Base-by-base conservation (phyloP, 495 filamentous ascomycete species). In the Penicillium cosmopolitanum region DNA sequence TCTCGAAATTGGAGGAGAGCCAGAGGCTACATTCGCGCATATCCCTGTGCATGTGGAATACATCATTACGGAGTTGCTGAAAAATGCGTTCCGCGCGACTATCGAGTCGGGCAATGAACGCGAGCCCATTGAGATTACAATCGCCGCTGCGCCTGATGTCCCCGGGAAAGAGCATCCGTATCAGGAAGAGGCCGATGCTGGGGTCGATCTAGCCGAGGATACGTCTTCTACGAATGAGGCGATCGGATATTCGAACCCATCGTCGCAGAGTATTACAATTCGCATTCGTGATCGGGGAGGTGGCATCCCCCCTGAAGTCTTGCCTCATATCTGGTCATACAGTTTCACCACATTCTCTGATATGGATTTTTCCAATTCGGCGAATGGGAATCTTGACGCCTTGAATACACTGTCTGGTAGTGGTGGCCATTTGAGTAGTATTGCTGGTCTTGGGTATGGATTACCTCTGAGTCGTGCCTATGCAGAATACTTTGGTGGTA, bases 401-500 rank as follows among this genome's bases (percentile, higher is more conserved):
- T 74, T 93, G 58, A 89, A 87, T 61, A 82, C 86, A 0, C 88
- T 96, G n/a, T 86, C 88, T 15, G 83, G 81, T 0, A 82, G 81
- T 16, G 85, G 88, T 46, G 85, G 83, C 3, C 86, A 87, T 36
- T 76, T 83, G 3, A 90, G 86, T 65, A 92, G 87, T 53, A 93
- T 98, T 58, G 95, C 95, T 0, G 93, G 95, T 1, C 77, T 98
- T 25, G 95, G 95, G 3, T 98, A 98, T 75, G 95, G 95, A 12
- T 66, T 98, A 58, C 95, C 95, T 40, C 74, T 98, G 38, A 92
- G 93, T 52, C 83, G 95, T 63, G 94, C 95, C 0, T 98, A 98
- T 75, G 95, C 95, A 1, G 93, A 98, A 76, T 97, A 98, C 68
- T 98, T 98, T 80, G 95, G 95, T 2, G 95, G 95, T 1, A 92